phyloP scores from a whole-genome alignment of 768 basidiomycete genomes.

The Panaeolus cyanescens region DNA sequence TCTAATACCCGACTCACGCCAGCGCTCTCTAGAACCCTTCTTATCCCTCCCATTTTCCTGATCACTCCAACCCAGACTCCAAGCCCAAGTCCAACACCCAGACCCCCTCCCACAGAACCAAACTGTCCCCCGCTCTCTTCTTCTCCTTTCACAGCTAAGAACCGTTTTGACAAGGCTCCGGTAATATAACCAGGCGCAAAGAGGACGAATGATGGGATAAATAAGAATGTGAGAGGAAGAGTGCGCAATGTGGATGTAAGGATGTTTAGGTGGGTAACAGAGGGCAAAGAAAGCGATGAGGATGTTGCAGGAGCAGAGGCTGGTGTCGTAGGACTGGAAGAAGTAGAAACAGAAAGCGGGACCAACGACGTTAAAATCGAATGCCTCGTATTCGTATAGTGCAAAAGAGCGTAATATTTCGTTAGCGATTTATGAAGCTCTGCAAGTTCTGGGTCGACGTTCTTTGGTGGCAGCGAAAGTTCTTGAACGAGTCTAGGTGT shows the following conservation, averaged over 20 bases:
- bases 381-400: conserved; percentile 53
- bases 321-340: conserved; percentile 24
- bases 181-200: conserved; percentile 61
- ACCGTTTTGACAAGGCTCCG: conserved; percentile 41
- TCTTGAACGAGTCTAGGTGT: conserved; percentile 14
- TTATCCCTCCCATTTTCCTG: not conserved
- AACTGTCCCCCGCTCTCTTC: conserved; percentile 74
- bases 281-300: too few species aligned
- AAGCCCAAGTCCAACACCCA: conserved; percentile 33
- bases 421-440: conserved; percentile 46
- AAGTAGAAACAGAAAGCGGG: conserved; percentile 12
- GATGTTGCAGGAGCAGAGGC: conserved; percentile 31
- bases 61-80: conserved; percentile 4
- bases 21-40: not conserved
- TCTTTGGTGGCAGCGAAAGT: conserved; percentile 3
- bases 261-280: too few species aligned
- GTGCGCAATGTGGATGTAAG: conserved; percentile 29
- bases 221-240: conserved; percentile 46
- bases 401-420: conserved; percentile 58
- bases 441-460: not conserved
- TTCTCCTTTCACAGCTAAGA: conserved; percentile 50
- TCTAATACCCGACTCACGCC: too few species aligned
- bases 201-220: conserved; percentile 47
- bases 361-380: conserved; percentile 37
- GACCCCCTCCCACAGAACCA: conserved; percentile 61